Conservation (phyloP, 179 eudicot species). For the Beta macrorhiza region DNA sequence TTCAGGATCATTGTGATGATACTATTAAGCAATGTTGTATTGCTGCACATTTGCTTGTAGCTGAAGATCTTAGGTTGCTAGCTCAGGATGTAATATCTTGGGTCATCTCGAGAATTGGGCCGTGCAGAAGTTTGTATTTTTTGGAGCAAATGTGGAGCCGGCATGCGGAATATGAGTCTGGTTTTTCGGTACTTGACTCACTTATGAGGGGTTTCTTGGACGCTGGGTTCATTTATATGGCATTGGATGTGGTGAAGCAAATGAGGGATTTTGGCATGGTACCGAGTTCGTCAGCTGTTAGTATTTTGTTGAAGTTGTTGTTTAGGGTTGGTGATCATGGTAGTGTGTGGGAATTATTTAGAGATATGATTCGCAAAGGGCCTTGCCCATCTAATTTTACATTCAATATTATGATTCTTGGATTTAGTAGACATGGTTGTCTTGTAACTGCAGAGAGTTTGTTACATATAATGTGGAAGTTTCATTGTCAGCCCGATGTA, state of each 20-base stretch:
- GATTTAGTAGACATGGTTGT: conserved; percentile 67
- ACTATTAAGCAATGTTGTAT: conserved; percentile 45
- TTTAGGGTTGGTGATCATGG: conserved; percentile 70
- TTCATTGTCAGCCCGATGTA: conserved; percentile 58
- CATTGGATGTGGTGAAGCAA: conserved; percentile 52
- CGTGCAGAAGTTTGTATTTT: conserved; percentile 48
- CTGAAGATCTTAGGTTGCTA: conserved; percentile 33
- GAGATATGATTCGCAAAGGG: conserved; percentile 69
- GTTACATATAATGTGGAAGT: conserved; percentile 66
- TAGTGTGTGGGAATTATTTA: conserved; percentile 79
- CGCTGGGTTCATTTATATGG: conserved; percentile 48
- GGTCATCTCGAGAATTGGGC: conserved; percentile 59
- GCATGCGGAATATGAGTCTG: conserved; percentile 47
- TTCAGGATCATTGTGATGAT: conserved; percentile 46
- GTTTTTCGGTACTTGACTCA: conserved; percentile 70
- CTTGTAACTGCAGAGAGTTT: conserved; percentile 61
- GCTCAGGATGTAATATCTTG: conserved; percentile 77
- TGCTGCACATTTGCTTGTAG: conserved; percentile 53
- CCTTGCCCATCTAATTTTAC: conserved; percentile 53
- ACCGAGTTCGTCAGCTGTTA: conserved; percentile 59
- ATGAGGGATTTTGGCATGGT: conserved; percentile 58
- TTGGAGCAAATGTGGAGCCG: conserved; percentile 62
- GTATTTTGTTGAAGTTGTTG: conserved; percentile 53
- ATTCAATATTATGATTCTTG: conserved; percentile 64
- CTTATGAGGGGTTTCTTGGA: conserved; percentile 76